These are phyloP conservation scores for Salvia rosmarinus DNA, from an alignment of 257 asterid genomes.

Conservation along the genomic window DNA sequence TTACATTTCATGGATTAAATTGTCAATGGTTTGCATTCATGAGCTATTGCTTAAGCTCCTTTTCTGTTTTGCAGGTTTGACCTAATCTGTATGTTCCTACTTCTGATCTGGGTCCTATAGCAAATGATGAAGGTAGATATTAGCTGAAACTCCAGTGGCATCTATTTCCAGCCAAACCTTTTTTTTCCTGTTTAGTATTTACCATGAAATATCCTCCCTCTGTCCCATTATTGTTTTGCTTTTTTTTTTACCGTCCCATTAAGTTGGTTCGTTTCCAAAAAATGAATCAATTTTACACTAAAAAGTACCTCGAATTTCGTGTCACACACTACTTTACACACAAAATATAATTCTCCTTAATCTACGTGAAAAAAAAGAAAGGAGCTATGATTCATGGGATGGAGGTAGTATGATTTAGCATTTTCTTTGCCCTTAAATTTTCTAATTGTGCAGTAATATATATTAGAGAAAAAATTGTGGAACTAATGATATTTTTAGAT, in stretches of 20 bases:
- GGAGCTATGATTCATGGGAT: too few species aligned
- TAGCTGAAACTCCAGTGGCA: constrained; percentile 20
- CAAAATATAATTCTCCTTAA: too few species aligned
- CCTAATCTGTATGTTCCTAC: constrained; percentile 83
- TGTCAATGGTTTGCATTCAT: constrained; percentile 15
- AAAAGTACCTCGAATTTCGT: too few species aligned
- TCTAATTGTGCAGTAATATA: neutral
- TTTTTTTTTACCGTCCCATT: too few species aligned
- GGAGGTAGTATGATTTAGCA: constrained; percentile 2
- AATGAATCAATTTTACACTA: too few species aligned
- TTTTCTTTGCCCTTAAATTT: neutral
- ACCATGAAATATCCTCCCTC: neutral
- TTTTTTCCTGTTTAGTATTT: neutral
- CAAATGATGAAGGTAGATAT: constrained; percentile 63
- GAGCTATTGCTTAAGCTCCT: constrained; percentile 22
- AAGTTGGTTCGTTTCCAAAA: too few species aligned
- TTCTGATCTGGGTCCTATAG: constrained; percentile 56
- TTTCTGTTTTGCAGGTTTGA: constrained; percentile 61
- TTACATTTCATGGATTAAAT: constrained; percentile 26
- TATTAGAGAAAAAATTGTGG: neutral
- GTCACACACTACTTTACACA: too few species aligned
- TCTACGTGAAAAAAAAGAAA: too few species aligned
- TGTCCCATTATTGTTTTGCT: too few species aligned
- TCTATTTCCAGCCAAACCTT: neutral
- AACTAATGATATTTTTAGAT: neutral